Conservation (phyloP, 2,329 filamentous ascomycete genomes). For the Epicoccum sorghinum region DNA sequence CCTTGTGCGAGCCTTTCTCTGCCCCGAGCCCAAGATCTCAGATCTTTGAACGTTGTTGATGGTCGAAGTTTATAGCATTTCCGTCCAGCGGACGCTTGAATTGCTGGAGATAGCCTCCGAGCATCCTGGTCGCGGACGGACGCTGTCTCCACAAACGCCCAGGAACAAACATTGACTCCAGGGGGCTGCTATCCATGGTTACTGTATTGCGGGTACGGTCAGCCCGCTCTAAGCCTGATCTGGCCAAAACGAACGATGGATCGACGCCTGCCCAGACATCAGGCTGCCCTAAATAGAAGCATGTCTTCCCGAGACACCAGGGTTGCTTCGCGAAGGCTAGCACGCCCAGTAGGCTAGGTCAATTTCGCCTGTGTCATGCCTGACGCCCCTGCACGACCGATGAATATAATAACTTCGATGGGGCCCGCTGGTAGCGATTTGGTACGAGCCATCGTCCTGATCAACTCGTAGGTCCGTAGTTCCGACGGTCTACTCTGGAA, state of each 20-base stretch:
- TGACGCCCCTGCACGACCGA: conserved; percentile 17
- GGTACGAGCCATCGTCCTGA: conserved; percentile 31
- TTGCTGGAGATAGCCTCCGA: background rate
- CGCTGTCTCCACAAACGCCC: conserved; percentile 25
- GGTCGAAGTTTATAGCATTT: background rate
- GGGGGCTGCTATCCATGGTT: conserved; percentile 22
- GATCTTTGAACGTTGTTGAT: background rate
- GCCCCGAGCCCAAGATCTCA: too few relatives aligned
- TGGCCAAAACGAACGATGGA: conserved; percentile 20
- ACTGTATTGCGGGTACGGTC: conserved; percentile 13
- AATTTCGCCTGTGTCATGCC: conserved; percentile 33
- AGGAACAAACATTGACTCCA: conserved; percentile 22
- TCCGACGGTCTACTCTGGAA: conserved; percentile 32
- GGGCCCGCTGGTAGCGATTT: conserved; percentile 11
- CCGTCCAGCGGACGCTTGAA: conserved; percentile 5
- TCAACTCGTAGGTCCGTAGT: conserved; percentile 26
- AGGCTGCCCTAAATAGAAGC: conserved; percentile 28
- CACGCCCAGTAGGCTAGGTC: conserved; percentile 35
- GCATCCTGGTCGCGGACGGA: conserved; percentile 4
- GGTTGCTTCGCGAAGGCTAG: conserved; percentile 27
- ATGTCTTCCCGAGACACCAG: conserved; percentile 17
- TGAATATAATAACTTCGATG: conserved; percentile 38
- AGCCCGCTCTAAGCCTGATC: conserved; percentile 14
- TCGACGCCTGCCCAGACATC: conserved; percentile 25
- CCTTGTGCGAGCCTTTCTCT: background rate